phyloP scores from a whole-genome alignment of 805 yeast genomes.

The Pichia heedii region DNA sequence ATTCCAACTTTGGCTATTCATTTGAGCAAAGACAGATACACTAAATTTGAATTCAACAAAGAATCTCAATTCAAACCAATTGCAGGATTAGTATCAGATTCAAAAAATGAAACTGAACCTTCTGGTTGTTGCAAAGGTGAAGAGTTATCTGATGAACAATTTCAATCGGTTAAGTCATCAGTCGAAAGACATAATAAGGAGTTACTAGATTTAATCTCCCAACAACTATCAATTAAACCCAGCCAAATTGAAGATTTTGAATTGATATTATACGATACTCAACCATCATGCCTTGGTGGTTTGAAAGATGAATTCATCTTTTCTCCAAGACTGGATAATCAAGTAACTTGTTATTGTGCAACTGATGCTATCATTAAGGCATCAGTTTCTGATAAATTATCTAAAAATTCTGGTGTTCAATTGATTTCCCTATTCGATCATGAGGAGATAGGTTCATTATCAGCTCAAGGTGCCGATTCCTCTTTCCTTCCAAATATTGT shows the following conservation, averaged over 20 bases:
- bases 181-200: conserved; percentile 71
- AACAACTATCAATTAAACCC: conserved; percentile 45
- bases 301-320: conserved; percentile 83
- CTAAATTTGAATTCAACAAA: conserved; percentile 79
- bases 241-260: conserved; percentile 81
- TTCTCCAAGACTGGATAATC: conserved; percentile 85
- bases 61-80: conserved; percentile 84
- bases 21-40: conserved; percentile 65
- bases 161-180: conserved; percentile 55
- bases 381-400: conserved; percentile 20
- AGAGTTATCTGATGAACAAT: conserved; percentile 43
- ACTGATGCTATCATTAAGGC: conserved; percentile 56
- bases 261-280: conserved; percentile 75
- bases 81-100: conserved; percentile 44
- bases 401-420: conserved; percentile 49
- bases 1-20: conserved; percentile 96
- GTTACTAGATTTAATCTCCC: conserved; percentile 59
- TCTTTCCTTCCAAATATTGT: conserved; percentile 77
- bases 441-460: conserved; percentile 88
- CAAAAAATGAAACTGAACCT: not conserved
- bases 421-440: conserved; percentile 85
- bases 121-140: conserved; percentile 42
- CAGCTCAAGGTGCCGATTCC: conserved; percentile 96
- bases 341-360: conserved; percentile 80
- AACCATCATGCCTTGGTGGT: conserved; percentile 79